Evolutionary conservation across 441 rosid genomes (phyloP).

Genomic region (Jatropha podagrica): DNA sequence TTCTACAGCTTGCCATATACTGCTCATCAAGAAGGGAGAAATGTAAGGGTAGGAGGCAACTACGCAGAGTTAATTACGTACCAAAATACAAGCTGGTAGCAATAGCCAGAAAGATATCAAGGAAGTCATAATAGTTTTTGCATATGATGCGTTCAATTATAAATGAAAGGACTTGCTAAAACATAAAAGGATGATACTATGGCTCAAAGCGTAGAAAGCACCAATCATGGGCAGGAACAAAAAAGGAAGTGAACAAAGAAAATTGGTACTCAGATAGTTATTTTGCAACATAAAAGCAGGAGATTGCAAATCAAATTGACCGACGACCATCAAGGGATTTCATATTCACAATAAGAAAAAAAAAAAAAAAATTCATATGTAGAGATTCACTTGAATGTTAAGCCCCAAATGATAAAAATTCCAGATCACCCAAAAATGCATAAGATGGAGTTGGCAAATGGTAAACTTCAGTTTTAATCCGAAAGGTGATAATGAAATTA

Average conservation of each 20-base stretch:
- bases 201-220: background rate
- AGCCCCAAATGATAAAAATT: background rate
- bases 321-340: background rate
- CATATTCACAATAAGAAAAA: constrained; percentile 5
- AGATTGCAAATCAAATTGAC: background rate
- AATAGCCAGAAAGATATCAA: background rate
- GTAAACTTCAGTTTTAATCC: background rate
- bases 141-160: background rate
- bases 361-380: background rate
- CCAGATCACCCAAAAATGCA: background rate
- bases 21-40: background rate
- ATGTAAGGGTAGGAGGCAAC: background rate
- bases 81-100: background rate
- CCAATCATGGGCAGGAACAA: background rate
- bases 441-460: background rate
- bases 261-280: background rate
- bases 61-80: background rate
- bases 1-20: background rate
- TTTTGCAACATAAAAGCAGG: background rate
- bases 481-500: background rate
- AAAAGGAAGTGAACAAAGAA: background rate
- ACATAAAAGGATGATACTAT: background rate
- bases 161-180: constrained; percentile 3
- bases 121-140: background rate
- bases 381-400: background rate